Percentiles rank a stretch among this genome's conserved stretches.
phyloP scores from a whole-genome alignment of 768 basidiomycete species.

The Tubosaeta sp. region DNA sequence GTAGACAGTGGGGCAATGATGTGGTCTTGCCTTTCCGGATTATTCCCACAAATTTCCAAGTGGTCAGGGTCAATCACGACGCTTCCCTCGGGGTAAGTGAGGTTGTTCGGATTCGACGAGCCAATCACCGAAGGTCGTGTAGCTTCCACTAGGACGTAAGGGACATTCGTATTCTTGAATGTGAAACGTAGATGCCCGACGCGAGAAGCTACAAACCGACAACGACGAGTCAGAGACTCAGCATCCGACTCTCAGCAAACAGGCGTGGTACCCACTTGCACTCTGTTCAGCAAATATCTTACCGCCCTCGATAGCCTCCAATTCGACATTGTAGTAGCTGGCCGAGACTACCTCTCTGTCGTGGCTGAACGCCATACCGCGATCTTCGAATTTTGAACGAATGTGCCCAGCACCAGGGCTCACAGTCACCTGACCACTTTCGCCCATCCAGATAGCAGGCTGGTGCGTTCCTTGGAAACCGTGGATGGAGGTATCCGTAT shows the following conservation, averaged over 20 bases:
- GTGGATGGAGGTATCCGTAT: slow-evolving; percentile 54
- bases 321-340: slow-evolving; percentile 53
- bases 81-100: slow-evolving; percentile 52
- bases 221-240: not conserved
- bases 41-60: slow-evolving; percentile 57
- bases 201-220: slow-evolving; percentile 51
- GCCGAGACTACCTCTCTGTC: slow-evolving; percentile 50
- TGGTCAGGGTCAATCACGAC: slow-evolving; percentile 40
- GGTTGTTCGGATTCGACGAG: slow-evolving; percentile 41
- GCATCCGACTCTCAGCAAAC: not conserved
- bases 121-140: slow-evolving; percentile 60
- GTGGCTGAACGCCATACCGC: slow-evolving; percentile 51
- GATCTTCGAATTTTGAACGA: slow-evolving; percentile 50
- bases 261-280: slow-evolving; percentile 45
- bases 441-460: slow-evolving; percentile 89
- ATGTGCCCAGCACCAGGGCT: slow-evolving; percentile 53
- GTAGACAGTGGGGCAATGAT: slow-evolving; percentile 58
- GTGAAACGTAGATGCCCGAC: slow-evolving; percentile 73
- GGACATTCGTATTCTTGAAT: slow-evolving; percentile 42
- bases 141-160: slow-evolving; percentile 65
- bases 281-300: slow-evolving; percentile 54
- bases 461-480: slow-evolving; percentile 81
- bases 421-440: slow-evolving; percentile 60
- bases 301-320: slow-evolving; percentile 51
- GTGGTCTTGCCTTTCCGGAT: slow-evolving; percentile 65